Base-by-base conservation (phyloP, 2,329 filamentous ascomycete genomes). In the Alternaria arbusti region DNA sequence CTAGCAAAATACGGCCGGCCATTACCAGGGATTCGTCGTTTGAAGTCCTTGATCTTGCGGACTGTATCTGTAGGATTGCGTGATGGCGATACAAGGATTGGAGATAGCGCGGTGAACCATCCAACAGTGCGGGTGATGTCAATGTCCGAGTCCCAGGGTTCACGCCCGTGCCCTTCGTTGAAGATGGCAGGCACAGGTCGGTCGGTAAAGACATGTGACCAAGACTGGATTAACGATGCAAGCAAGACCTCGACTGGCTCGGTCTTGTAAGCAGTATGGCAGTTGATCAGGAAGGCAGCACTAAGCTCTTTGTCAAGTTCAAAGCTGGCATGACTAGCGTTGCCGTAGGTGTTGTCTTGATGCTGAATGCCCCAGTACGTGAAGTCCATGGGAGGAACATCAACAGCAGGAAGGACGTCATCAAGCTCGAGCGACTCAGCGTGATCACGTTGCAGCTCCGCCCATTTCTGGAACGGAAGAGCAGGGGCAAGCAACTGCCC, bases 111-210 rank as follows among this genome's bases (percentile, higher is more conserved):
- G 2, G 86, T 88, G 65, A 89, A 88, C 86, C 86, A 89, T 5
- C 87, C 87, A 0, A 89, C 86, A 0, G 87, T 89, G 57, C 86
- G 82, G 5, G 84, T 83, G 2, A 88, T 82, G 70, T 89, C 85
- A 15, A 85, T 80, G 1, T 84, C 80, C 0, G 77, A 71, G 45
- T 81, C 82, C 64, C 81, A 81, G 0, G 74, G 75, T 52, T 80
- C 79, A 17, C 78, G 68, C 2, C 79, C 79, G 62, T 80, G 78
- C 0, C 78, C 78, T 65, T 81, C 78, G 28, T 73, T 76, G 67
- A 77, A 89, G 1, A 89, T 74, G 1, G 84, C 82, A 0, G 87
- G 87, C 0, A 82, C 70, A 1, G 69, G 60, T n/a, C 87, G 81
- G 58, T 89, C 86, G 3, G 80, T 79, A 59, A 90, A 89, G 0